Base-by-base conservation (phyloP, 192 early-diverging fungal species). In the Podila epicladia region DNA sequence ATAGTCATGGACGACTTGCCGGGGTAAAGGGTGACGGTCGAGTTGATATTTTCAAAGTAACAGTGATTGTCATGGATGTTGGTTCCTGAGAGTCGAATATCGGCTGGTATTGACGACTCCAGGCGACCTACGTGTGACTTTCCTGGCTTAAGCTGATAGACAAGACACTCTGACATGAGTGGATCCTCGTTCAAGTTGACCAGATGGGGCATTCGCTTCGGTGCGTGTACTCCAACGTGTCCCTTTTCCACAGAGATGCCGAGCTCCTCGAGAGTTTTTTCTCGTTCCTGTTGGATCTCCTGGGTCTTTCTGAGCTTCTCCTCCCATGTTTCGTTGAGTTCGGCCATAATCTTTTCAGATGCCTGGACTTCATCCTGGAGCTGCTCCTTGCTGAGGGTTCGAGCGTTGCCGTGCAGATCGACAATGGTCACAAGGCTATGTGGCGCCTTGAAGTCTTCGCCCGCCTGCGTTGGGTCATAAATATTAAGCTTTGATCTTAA, bases 151-250 rank as follows among this genome's bases (percentile, higher is more conserved):
- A 97, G 85, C 59, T 92, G 92, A 83, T 96, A 96, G n/a, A 97
- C 89, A 4, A 97, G 85, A 65, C 95, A 96, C 72, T 97, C 95
- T 20, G 93, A 93, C 92, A 94, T 93, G 19, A 93, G 86, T 59
- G 95, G 93, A 74, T 97, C 94, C 74, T 96, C 95, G 73, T 93
- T 95, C 26, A 95, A 88, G 69, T 96, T 97, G 66, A 97, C 89
- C 58, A 97, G 83, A 80, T 97, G 95, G 31, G 96, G 95, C 38
- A 91, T 87, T 37, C 89, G 89, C 60, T 92, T 91, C 7, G 96
- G 94, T 12, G 91, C 89, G 68, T 90, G 89, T 5, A 96, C 84
- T 15, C 95, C 95, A 13, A 94, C 85, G 28, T 86, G 74, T 69
- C 90, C 87, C 53, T 92, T 87, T 41, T 93, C 93, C 2, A 96